phyloP scores from a whole-genome alignment of 495 filamentous ascomycete genomes.

The Tuber borchii region DNA sequence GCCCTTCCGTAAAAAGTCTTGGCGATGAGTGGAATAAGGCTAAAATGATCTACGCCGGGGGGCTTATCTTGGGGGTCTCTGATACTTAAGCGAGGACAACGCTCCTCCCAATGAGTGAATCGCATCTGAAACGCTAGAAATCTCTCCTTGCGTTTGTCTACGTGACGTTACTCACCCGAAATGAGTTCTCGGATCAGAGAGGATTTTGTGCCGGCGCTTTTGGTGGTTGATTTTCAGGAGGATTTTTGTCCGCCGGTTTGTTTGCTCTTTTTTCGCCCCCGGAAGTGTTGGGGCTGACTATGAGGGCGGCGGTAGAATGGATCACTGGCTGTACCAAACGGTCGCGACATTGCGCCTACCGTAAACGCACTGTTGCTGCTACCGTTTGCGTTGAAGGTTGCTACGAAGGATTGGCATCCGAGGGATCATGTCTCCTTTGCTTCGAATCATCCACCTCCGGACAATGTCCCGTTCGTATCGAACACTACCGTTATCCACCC shows the following conservation, averaged over 20 bases:
- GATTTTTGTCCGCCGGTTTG: constrained; percentile 90
- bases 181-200: constrained; percentile 20
- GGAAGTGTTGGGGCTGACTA: background rate
- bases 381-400: constrained; percentile 67
- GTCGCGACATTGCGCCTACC: constrained; percentile 58
- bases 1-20: background rate
- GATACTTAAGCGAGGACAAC: background rate
- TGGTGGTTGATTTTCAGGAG: constrained; percentile 88
- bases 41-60: background rate
- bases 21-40: background rate
- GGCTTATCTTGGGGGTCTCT: background rate
- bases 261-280: constrained; percentile 18
- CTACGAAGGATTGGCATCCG: constrained; percentile 89
- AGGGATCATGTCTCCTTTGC: constrained; percentile 82
- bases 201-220: constrained; percentile 53
- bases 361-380: constrained; percentile 71
- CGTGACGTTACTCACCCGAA: background rate
- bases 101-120: background rate
- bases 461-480: constrained; percentile 62
- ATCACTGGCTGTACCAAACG: constrained; percentile 67
- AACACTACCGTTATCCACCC: constrained; percentile 62
- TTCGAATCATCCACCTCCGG: constrained; percentile 58
- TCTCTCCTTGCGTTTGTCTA: background rate
- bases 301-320: constrained; percentile 55
- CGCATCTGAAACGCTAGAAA: background rate